phyloP scores from a whole-genome alignment of 768 basidiomycete genomes.

The Pleurotus djamor region DNA sequence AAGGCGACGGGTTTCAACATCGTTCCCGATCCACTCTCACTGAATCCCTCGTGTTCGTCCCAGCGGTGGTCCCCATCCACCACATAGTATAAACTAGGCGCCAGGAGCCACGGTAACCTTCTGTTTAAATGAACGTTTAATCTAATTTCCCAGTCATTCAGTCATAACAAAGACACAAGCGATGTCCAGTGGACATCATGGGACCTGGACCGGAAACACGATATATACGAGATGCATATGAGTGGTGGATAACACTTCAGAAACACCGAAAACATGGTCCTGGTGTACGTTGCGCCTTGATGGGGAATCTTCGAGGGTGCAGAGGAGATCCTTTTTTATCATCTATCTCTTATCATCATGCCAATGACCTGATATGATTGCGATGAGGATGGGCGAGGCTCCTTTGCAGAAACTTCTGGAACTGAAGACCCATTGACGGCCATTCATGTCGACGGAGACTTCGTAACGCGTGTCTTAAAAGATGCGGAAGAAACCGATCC shows the following conservation, averaged over 20 bases:
- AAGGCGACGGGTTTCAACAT: neutral
- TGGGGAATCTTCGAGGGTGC: slow-evolving; percentile 6
- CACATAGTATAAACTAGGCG: neutral
- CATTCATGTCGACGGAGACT: neutral
- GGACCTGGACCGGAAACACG: neutral
- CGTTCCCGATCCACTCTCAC: neutral
- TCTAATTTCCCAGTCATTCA: neutral
- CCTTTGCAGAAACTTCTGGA: slow-evolving; percentile 3
- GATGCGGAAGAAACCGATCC: slow-evolving; percentile 1
- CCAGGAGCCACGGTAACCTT: neutral
- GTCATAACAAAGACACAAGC: neutral
- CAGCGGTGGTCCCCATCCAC: neutral
- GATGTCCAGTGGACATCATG: neutral
- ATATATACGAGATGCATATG: neutral
- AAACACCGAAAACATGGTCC: neutral
- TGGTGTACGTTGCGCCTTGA: slow-evolving; percentile 5
- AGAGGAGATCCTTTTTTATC: neutral
- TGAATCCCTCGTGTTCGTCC: neutral
- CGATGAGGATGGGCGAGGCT: neutral
- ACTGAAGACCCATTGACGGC: slow-evolving; percentile 1
- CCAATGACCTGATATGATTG: slow-evolving; percentile 3
- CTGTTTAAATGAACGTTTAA: neutral
- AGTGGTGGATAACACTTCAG: slow-evolving; percentile 1
- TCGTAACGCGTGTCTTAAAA: neutral
- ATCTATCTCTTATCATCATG: slow-evolving; percentile 7